Evolutionary conservation across 2,329 filamentous ascomycete genomes (phyloP).

Genomic region (Alternaria triticina): DNA sequence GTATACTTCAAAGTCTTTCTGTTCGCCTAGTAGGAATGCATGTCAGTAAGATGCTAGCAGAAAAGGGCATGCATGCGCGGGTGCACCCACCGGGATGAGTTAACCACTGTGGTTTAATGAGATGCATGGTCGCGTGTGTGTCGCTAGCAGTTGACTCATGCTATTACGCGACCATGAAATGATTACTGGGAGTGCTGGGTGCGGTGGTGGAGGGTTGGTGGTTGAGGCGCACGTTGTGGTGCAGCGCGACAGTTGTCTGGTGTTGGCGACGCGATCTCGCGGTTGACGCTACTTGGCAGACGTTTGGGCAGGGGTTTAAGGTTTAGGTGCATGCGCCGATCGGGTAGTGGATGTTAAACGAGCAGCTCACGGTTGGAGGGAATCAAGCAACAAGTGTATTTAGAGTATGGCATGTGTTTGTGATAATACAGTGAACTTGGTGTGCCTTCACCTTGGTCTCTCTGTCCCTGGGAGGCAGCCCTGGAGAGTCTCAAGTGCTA

Average conservation of each 20-base stretch:
- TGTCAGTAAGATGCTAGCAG: constrained; percentile 18
- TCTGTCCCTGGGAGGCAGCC: neutral
- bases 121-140: constrained; percentile 52
- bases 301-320: constrained; percentile 38
- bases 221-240: constrained; percentile 23
- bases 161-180: constrained; percentile 35
- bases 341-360: constrained; percentile 18
- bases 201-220: constrained; percentile 18
- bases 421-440: neutral
- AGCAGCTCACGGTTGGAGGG: neutral
- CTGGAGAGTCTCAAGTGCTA: neutral
- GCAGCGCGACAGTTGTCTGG: constrained; percentile 39
- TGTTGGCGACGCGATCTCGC: constrained; percentile 40
- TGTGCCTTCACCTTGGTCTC: neutral
- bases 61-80: constrained; percentile 14
- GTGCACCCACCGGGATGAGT: constrained; percentile 78
- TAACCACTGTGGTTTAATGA: constrained; percentile 95
- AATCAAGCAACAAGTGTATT: neutral
- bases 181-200: neutral
- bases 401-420: neutral
- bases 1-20: constrained; percentile 98
- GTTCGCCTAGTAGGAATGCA: constrained; percentile 70
- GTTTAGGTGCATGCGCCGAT: constrained; percentile 43
- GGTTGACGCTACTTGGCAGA: constrained; percentile 34
- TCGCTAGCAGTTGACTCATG: constrained; percentile 25